Evolutionary conservation across 148 eudicot species (phyloP).

Genomic region (Mesembryanthemum crystallinum): DNA sequence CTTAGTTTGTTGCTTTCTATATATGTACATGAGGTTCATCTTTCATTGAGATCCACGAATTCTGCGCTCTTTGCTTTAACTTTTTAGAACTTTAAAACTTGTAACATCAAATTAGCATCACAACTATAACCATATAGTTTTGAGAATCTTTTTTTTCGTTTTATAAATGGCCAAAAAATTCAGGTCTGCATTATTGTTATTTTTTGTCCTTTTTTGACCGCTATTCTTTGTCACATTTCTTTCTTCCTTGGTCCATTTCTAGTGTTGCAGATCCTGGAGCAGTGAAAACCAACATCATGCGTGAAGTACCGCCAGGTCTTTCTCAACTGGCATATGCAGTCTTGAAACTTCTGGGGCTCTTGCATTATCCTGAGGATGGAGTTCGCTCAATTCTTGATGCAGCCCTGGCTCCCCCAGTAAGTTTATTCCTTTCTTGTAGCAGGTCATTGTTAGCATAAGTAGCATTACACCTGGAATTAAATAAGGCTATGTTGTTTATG

Average conservation of each 20-base stretch:
- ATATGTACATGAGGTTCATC: slow-evolving; percentile 3
- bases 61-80: background rate
- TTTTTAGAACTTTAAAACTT: background rate
- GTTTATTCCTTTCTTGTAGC: slow-evolving; percentile 22
- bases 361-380: slow-evolving; percentile 66
- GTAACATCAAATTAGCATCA: background rate
- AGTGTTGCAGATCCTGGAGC: slow-evolving; percentile 93
- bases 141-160: background rate
- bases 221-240: background rate
- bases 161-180: background rate
- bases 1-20: background rate
- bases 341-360: slow-evolving; percentile 57
- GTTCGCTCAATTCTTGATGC: slow-evolving; percentile 68
- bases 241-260: slow-evolving; percentile 16
- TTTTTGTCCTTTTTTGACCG: background rate
- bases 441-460: background rate
- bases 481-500: background rate
- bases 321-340: slow-evolving; percentile 44
- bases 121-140: background rate
- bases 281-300: slow-evolving; percentile 82
- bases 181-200: background rate
- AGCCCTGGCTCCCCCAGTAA: slow-evolving; percentile 83
- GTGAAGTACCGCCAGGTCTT: slow-evolving; percentile 62
- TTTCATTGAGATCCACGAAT: background rate
- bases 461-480: background rate